These are phyloP conservation scores for Scheffersomyces segobiensis DNA, from an alignment of 1,139 yeast genomes.

Conservation along the genomic window DNA sequence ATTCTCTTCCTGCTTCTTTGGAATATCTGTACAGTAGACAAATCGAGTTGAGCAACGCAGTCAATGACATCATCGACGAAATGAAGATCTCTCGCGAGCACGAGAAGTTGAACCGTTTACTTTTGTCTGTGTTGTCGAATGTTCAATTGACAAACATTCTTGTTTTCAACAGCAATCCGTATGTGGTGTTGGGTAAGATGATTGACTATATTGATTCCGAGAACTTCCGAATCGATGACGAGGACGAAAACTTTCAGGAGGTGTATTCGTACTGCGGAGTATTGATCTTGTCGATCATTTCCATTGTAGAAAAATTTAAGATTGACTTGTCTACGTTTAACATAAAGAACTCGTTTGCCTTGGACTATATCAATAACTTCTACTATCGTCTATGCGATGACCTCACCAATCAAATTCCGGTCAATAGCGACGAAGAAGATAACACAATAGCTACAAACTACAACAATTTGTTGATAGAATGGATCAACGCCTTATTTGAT, in stretches of 20 bases:
- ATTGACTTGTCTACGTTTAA: constrained; percentile 30
- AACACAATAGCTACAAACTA: constrained; percentile 34
- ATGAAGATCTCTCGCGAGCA: constrained; percentile 40
- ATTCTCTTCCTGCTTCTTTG: constrained; percentile 25
- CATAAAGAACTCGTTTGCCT: constrained; percentile 31
- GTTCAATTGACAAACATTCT: constrained; percentile 44
- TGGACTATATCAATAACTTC: constrained; percentile 37
- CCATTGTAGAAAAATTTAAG: constrained; percentile 46
- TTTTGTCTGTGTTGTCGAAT: constrained; percentile 46
- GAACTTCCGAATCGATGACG: constrained; percentile 39
- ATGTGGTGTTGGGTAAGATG: constrained; percentile 25
- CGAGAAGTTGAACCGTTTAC: constrained; percentile 50
- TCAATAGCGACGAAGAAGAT: constrained; percentile 26
- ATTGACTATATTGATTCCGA: constrained; percentile 37
- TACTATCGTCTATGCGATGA: constrained; percentile 34
- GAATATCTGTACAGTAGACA: constrained; percentile 41
- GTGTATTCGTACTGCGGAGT: constrained; percentile 68
- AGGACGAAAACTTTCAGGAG: constrained; percentile 65
- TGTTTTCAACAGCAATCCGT: constrained; percentile 28
- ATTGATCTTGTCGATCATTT: constrained; percentile 50
- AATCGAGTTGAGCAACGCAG: constrained; percentile 32
- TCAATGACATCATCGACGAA: constrained; percentile 35
- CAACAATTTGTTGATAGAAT: constrained; percentile 59
- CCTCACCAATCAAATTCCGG: constrained; percentile 22
- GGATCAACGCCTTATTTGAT: constrained; percentile 82